Evolutionary conservation across 2,329 filamentous ascomycete species (phyloP).

Genomic region (Penicillium verrucosum): DNA sequence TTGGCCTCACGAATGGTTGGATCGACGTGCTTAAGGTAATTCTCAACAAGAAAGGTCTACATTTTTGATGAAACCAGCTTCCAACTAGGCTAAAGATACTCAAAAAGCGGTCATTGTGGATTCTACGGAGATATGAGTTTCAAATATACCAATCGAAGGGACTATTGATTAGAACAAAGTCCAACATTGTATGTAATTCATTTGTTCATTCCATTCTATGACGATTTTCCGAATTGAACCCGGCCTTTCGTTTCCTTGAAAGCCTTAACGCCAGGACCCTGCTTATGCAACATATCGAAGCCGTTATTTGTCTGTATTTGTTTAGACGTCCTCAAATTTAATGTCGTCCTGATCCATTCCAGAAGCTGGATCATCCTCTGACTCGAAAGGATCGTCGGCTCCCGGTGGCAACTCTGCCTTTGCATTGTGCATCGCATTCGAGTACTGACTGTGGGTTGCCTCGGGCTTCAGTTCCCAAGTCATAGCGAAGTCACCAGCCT

Average conservation of each 20-base stretch:
- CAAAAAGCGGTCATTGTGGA: neutral
- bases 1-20: neutral
- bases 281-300: constrained; percentile 25
- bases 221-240: neutral
- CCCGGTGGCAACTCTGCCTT: constrained; percentile 53
- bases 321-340: constrained; percentile 73
- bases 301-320: constrained; percentile 4
- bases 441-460: constrained; percentile 56
- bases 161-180: neutral
- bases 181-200: neutral
- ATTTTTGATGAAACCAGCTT: neutral
- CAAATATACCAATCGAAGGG: neutral
- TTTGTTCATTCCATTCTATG: constrained; percentile 9
- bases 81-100: neutral
- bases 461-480: constrained; percentile 77
- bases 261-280: constrained; percentile 20
- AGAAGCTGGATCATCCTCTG: constrained; percentile 46
- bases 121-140: neutral
- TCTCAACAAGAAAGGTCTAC: neutral
- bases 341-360: constrained; percentile 62
- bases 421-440: constrained; percentile 43
- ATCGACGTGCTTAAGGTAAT: neutral
- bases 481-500: constrained; percentile 79
- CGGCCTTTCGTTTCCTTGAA: constrained; percentile 3
- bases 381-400: constrained; percentile 47